Percentiles rank a stretch among this genome's conserved stretches.
These are phyloP conservation scores for Xylariaceae sp. DNA, from an alignment of 2,329 filamentous ascomycete genomes.

Conservation along the genomic window DNA sequence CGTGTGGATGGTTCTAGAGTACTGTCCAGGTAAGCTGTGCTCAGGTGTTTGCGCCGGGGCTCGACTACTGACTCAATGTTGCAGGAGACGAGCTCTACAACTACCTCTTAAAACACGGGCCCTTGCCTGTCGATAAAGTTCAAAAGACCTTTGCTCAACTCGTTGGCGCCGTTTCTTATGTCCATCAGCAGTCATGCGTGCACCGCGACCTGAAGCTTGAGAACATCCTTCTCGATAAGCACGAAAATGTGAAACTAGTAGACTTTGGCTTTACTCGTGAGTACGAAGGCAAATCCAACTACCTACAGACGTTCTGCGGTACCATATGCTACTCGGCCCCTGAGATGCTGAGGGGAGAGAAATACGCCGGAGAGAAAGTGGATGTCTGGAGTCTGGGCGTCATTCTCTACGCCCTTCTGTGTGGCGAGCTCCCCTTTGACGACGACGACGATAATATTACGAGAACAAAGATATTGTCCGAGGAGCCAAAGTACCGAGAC, in stretches of 20 bases:
- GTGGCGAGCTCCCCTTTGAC: constrained; percentile 87
- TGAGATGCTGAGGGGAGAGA: constrained; percentile 97
- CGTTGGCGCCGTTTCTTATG: constrained; percentile 89
- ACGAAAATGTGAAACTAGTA: constrained; percentile 95
- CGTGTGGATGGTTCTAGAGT: constrained; percentile 96
- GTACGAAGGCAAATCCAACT: constrained; percentile 91
- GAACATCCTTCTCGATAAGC: constrained; percentile 91
- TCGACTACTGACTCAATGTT: constrained; percentile 26
- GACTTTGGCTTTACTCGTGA: constrained; percentile 98
- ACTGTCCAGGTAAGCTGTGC: constrained; percentile 68
- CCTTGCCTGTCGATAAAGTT: constrained; percentile 76
- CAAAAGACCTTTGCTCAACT: constrained; percentile 95
- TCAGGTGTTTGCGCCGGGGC: not conserved
- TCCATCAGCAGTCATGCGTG: constrained; percentile 91
- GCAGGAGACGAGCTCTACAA: constrained; percentile 95
- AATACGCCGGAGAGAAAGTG: constrained; percentile 95
- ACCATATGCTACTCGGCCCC: constrained; percentile 97
- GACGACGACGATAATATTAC: constrained; percentile 90
- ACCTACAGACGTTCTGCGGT: constrained; percentile 94
- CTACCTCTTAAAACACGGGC: constrained; percentile 82
- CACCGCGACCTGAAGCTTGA: constrained; percentile 96
- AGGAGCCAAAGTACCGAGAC: constrained; percentile 81
- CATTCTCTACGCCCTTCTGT: constrained; percentile 76
- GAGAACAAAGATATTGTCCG: constrained; percentile 74
- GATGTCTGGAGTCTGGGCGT: constrained; percentile 92